Percentiles rank a stretch among this genome's conserved stretches.
These are phyloP conservation scores for Ustilago cynodontis DNA, from an alignment of 1,284 basidiomycete species.

Conservation along the genomic window DNA sequence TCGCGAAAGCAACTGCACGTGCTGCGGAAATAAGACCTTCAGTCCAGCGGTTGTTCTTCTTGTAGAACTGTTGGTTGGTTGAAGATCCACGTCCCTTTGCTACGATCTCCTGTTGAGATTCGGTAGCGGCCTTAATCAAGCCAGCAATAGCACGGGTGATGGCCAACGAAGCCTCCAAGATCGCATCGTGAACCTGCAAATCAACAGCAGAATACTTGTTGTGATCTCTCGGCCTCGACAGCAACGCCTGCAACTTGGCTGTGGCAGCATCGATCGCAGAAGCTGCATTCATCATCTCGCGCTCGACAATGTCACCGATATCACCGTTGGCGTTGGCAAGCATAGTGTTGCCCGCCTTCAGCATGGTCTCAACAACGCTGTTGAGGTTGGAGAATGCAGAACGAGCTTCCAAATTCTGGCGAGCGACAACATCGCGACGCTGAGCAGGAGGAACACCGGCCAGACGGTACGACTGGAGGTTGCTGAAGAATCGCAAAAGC, in stretches of 20 bases:
- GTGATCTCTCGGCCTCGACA: conserved; percentile 86
- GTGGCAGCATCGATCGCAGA: conserved; percentile 94
- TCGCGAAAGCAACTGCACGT: conserved; percentile 96
- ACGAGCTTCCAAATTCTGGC: conserved; percentile 88
- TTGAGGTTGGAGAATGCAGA: conserved; percentile 85
- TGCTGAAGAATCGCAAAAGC: conserved; percentile 91
- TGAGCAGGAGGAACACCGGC: conserved; percentile 74
- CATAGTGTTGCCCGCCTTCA: conserved; percentile 85
- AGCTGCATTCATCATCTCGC: conserved; percentile 94
- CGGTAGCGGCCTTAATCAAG: conserved; percentile 94
- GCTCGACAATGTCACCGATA: conserved; percentile 94
- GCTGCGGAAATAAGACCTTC: conserved; percentile 98
- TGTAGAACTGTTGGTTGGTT: conserved; percentile 95
- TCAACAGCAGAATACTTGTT: conserved; percentile 88
- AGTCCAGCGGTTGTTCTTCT: conserved; percentile 99
- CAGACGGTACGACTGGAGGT: conserved; percentile 94
- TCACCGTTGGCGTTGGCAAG: conserved; percentile 87
- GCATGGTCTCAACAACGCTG: conserved; percentile 84
- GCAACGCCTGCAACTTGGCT: conserved; percentile 86
- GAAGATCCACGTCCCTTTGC: conserved; percentile 91
- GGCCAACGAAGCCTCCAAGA: conserved; percentile 89
- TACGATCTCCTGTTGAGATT: conserved; percentile 98
- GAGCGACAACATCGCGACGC: conserved; percentile 87
- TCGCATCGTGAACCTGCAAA: conserved; percentile 97
- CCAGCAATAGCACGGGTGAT: conserved; percentile 95